Evolutionary conservation across 345 rosid species (phyloP).

Genomic region (Aegle marmelos): DNA sequence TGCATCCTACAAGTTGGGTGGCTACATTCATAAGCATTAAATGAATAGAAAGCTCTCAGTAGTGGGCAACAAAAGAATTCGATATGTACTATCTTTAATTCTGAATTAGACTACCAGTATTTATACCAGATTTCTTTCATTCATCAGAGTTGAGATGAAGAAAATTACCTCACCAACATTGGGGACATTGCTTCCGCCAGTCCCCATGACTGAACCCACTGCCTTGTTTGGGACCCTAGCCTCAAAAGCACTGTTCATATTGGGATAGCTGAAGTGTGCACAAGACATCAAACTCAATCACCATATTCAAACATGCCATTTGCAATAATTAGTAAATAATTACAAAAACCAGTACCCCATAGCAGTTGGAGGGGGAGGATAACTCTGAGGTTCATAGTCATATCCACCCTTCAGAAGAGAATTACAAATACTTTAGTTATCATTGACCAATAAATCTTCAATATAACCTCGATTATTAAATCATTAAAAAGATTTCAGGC

Average conservation of each 20-base stretch:
- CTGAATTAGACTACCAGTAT: neutral
- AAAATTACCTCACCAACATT: conserved; percentile 39
- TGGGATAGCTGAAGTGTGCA: conserved; percentile 28
- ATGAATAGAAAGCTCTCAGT: neutral
- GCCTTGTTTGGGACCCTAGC: conserved; percentile 27
- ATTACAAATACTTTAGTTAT: conserved; percentile 4
- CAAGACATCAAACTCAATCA: neutral
- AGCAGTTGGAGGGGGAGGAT: conserved; percentile 39
- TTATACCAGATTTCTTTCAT: neutral
- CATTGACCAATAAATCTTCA: neutral
- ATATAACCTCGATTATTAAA: neutral
- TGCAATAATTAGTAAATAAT: neutral
- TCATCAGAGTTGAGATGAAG: neutral
- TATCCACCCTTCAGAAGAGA: conserved; percentile 40
- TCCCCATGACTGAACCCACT: conserved; percentile 22
- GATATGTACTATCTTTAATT: neutral
- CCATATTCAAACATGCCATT: neutral
- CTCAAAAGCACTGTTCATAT: conserved; percentile 32
- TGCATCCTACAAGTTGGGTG: neutral
- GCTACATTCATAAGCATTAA: neutral
- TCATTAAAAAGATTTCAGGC: neutral
- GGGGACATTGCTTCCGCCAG: conserved; percentile 28
- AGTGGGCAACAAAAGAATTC: neutral
- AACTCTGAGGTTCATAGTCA: conserved; percentile 40
- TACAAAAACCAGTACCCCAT: conserved; percentile 24